Base-by-base conservation (phyloP, 1,284 basidiomycete genomes). In the Tremellales sp. region DNA sequence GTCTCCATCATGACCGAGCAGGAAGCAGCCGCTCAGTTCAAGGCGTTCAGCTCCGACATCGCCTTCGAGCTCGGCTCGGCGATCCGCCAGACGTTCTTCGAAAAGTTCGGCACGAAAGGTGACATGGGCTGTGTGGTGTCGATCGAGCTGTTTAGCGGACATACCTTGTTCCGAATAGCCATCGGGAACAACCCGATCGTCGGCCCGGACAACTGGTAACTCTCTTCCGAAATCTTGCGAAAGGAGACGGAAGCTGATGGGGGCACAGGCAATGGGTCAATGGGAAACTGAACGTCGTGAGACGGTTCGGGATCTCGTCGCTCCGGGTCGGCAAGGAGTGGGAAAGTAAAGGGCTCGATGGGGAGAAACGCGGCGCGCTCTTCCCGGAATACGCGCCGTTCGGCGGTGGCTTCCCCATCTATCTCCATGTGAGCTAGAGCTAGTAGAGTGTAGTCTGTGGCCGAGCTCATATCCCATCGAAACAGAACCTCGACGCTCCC, bases 401-500 rank as follows among this genome's bases (percentile, higher is more conserved):
- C 39, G 72, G 72, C 4, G 72, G 72, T 12, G 68, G 56, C 1
- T 72, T 67, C 57, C 72, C 71, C 3, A 58, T 74, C 44, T 71
- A 64, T 63, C 56, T 74, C 34, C 57, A 50, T 25, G 57, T 51
- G 19, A 21, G 48, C 45, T 24, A 27, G 13, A n/a, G 7, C 10
- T 9, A 6, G 14, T 24, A 12, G 26, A 16, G 5, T 13, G 8
- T 28, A 36, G 3, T 10, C 24, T 40, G 19, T n/a, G 16, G 18
- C 16, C 8, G 12, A 5, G 19, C 19, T 40, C 31, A 35, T 12
- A 5, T 9, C 8, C 14, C 32, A 54, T 25, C 14, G 24, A 8
- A 39, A 39, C 57, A 53, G 33, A 50, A 51, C 45, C 53, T 53
- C 27, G 18, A 26, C 14, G 39, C 43, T 6, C 70, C 72, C 10